A percentile compares a stretch with the other conserved stretches of the same genome.
phyloP scores from a whole-genome alignment of 179 eudicot species.

The Gypsophila paniculata region DNA sequence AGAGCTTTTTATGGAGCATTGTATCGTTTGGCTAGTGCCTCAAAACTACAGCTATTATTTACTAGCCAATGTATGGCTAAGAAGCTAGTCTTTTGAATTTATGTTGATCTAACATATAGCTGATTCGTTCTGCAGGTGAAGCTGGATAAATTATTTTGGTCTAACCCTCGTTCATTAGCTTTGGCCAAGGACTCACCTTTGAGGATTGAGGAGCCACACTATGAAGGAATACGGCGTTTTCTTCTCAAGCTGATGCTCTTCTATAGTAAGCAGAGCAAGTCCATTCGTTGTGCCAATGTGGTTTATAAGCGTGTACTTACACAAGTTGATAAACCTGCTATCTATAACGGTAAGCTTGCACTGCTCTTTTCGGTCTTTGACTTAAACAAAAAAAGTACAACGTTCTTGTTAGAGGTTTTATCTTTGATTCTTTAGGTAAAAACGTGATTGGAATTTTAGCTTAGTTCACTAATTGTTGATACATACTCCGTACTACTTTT shows the following conservation, averaged over 20 bases:
- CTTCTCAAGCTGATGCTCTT: slow-evolving; percentile 69
- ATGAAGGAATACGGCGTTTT: slow-evolving; percentile 58
- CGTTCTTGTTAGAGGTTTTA: too few relatives aligned
- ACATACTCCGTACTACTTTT: too few relatives aligned
- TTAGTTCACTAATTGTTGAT: too few relatives aligned
- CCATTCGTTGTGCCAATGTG: slow-evolving; percentile 83
- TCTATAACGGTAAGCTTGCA: slow-evolving; percentile 61
- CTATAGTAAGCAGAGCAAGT: slow-evolving; percentile 83
- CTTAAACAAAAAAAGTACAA: too few relatives aligned
- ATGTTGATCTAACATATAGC: neutral
- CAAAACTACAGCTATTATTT: neutral
- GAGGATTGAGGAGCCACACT: slow-evolving; percentile 73
- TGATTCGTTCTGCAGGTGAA: slow-evolving; percentile 47
- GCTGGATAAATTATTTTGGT: slow-evolving; percentile 81
- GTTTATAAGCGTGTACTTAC: slow-evolving; percentile 65
- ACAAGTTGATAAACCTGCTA: slow-evolving; percentile 80
- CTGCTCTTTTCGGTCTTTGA: neutral
- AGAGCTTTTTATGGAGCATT: too few relatives aligned
- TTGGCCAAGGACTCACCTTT: slow-evolving; percentile 72
- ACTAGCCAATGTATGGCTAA: neutral
- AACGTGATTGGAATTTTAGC: too few relatives aligned
- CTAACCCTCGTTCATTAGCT: slow-evolving; percentile 84
- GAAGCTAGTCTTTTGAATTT: neutral
- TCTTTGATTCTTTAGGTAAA: too few relatives aligned
- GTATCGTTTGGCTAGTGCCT: neutral